Conservation (phyloP, 352 stramenopile species). For the Peronospora tabacina region DNA sequence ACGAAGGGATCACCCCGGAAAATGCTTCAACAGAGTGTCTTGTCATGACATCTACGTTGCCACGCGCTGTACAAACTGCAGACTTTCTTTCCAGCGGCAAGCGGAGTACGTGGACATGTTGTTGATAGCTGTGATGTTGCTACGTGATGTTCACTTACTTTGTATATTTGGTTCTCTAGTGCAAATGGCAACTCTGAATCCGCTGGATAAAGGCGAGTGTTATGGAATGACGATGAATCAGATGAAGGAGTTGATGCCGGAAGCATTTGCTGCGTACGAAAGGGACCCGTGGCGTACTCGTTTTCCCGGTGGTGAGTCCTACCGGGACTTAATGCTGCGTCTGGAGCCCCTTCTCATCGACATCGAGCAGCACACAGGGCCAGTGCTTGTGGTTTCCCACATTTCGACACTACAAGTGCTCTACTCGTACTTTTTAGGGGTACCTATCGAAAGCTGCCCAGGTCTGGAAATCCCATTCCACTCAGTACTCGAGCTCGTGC, state of each 20-base stretch:
- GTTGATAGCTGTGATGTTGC: background rate
- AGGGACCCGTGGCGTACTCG: constrained; percentile 72
- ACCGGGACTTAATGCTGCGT: constrained; percentile 90
- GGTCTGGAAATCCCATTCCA: constrained; percentile 82
- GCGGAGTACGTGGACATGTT: constrained; percentile 31
- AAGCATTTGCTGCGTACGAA: constrained; percentile 59
- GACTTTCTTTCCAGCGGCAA: constrained; percentile 42
- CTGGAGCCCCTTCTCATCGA: constrained; percentile 90
- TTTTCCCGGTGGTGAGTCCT: constrained; percentile 88
- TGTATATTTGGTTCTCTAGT: constrained; percentile 24
- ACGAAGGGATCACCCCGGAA: constrained; percentile 31
- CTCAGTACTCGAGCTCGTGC: constrained; percentile 76
- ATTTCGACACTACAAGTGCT: constrained; percentile 82
- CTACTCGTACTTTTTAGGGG: constrained; percentile 82
- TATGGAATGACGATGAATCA: constrained; percentile 80
- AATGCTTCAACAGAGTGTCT: constrained; percentile 48
- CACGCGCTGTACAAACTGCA: constrained; percentile 69
- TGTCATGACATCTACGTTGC: constrained; percentile 72
- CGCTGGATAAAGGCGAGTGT: constrained; percentile 79
- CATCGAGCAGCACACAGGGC: constrained; percentile 84
- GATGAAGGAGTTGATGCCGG: constrained; percentile 64
- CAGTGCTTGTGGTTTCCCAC: constrained; percentile 80
- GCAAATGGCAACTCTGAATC: constrained; percentile 78
- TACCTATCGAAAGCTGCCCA: constrained; percentile 67
- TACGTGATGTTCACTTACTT: constrained; percentile 7